phyloP scores from a whole-genome alignment of 2,329 filamentous ascomycete species.

The Stagonosporopsis rhizophila region DNA sequence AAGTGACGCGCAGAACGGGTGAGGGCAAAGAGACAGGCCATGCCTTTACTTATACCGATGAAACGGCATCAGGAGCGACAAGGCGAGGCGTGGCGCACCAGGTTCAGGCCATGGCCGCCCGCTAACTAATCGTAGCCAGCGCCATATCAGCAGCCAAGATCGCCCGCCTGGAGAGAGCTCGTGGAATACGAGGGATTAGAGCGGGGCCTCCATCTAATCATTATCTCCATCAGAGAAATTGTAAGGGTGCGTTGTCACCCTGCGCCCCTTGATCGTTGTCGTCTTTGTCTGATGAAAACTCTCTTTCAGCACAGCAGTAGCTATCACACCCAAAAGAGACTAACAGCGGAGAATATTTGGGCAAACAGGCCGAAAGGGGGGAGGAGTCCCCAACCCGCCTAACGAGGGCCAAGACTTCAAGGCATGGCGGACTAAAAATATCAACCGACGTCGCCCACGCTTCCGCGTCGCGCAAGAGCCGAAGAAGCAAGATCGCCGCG shows the following conservation, averaged over 20 bases:
- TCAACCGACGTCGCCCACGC: conserved; percentile 16
- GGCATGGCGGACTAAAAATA: conserved; percentile 27
- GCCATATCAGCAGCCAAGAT: conserved; percentile 32
- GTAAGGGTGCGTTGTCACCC: neutral
- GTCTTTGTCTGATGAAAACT: neutral
- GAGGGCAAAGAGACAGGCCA: conserved; percentile 16
- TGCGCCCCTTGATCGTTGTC: neutral
- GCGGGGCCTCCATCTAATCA: conserved; percentile 16
- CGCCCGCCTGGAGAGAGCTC: conserved; percentile 20
- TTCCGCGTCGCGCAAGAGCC: conserved; percentile 19
- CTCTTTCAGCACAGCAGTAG: neutral
- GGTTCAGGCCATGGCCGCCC: conserved; percentile 24
- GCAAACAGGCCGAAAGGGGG: conserved; percentile 1
- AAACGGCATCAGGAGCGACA: conserved; percentile 12
- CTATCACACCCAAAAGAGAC: neutral
- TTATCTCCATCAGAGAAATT: conserved; percentile 7
- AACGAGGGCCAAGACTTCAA: conserved; percentile 22
- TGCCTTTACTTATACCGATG: conserved; percentile 32
- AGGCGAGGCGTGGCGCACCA: conserved; percentile 29
- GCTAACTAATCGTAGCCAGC: conserved; percentile 23
- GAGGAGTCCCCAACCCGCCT: conserved; percentile 3
- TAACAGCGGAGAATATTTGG: conserved; percentile 9
- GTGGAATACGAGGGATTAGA: conserved; percentile 22
- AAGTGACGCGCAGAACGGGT: conserved; percentile 36
- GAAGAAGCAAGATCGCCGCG: conserved; percentile 23